These are phyloP conservation scores for Vigna mungo DNA, from an alignment of 306 rosid species.

Conservation along the genomic window DNA sequence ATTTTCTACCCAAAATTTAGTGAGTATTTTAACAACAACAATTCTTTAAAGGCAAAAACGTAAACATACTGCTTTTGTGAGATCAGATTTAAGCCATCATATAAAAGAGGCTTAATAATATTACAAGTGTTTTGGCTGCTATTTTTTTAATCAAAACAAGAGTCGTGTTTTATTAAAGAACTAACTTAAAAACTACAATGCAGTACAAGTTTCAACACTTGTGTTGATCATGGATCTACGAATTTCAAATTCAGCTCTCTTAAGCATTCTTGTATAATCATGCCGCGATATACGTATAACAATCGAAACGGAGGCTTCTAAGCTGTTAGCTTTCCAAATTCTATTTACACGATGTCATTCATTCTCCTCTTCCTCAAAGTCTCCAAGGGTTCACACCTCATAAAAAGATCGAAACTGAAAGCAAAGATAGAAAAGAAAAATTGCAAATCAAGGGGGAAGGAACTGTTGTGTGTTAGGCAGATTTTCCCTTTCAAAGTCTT, in stretches of 20 bases:
- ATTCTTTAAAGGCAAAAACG: too few species aligned
- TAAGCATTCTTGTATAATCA: background rate
- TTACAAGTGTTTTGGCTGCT: too few species aligned
- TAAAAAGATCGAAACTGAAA: background rate
- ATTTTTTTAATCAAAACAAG: too few species aligned
- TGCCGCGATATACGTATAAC: background rate
- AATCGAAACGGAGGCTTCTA: background rate
- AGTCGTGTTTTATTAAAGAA: background rate
- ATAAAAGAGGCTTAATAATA: too few species aligned
- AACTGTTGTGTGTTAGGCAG: background rate
- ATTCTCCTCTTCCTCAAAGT: too few species aligned
- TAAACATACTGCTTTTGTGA: too few species aligned
- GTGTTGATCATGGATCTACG: background rate
- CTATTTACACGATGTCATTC: background rate
- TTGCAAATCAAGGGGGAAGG: background rate
- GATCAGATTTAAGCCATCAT: too few species aligned
- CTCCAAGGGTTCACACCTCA: background rate
- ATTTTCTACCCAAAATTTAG: too few species aligned
- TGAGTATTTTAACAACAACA: too few species aligned
- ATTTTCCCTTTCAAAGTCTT: constrained; percentile 37
- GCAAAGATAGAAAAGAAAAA: background rate
- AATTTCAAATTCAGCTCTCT: background rate
- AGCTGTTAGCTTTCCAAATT: background rate
- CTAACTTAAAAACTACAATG: background rate
- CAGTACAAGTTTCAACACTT: background rate